These are phyloP conservation scores for Metroxylon sagu DNA, from an alignment of 176 grass and related monocot genomes.

Conservation along the genomic window DNA sequence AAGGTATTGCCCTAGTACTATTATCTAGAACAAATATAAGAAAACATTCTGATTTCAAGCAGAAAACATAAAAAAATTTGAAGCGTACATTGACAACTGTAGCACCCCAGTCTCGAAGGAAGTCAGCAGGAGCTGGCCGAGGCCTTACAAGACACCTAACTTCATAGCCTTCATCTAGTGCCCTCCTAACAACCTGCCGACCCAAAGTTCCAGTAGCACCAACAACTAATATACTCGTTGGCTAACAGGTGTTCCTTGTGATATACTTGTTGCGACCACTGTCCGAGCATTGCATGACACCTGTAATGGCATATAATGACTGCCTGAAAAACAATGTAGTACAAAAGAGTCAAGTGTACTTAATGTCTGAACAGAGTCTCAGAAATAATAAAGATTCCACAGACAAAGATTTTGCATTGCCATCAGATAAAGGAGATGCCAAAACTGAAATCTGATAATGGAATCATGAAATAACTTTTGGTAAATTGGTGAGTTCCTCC, in stretches of 20 bases:
- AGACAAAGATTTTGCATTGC: too few species aligned
- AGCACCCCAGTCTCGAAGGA: conserved; percentile 89
- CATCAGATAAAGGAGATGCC: too few species aligned
- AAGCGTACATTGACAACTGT: conserved; percentile 75
- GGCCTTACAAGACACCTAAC: conserved; percentile 94
- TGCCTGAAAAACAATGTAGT: conserved; percentile 22
- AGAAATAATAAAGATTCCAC: too few species aligned
- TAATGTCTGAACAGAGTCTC: too few species aligned
- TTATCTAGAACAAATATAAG: too few species aligned
- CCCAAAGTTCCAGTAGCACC: conserved; percentile 90
- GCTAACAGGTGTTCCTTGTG: conserved; percentile 81
- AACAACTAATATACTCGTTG: conserved; percentile 78
- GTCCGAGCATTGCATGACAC: conserved; percentile 66
- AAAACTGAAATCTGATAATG: too few species aligned
- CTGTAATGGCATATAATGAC: conserved; percentile 29
- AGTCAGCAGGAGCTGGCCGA: conserved; percentile 81
- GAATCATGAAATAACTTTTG: too few species aligned
- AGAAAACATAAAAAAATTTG: background rate
- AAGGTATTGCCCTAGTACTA: too few species aligned
- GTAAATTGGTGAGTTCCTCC: too few species aligned
- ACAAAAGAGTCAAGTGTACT: background rate
- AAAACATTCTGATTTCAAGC: too few species aligned
- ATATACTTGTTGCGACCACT: conserved; percentile 53
- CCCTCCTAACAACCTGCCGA: conserved; percentile 76
- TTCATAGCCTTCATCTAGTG: conserved; percentile 94